A percentile compares a stretch with the other conserved stretches of the same genome.
Conservation (phyloP, 768 basidiomycete genomes). For the Podaxis mareebaensis region DNA sequence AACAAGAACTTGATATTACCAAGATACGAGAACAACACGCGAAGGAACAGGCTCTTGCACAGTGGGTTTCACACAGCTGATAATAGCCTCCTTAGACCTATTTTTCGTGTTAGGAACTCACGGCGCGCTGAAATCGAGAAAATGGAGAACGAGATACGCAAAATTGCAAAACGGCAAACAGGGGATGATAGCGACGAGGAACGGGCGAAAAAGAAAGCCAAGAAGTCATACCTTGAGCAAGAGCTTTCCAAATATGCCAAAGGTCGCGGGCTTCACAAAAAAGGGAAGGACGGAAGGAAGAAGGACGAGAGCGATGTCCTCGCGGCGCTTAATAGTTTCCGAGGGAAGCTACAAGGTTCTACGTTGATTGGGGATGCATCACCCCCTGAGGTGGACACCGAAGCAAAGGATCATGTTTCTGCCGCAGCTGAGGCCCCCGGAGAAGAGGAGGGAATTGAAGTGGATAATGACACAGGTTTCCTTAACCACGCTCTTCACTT, state of each 20-base stretch:
- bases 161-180: slow-evolving; percentile 61
- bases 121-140: slow-evolving; percentile 79
- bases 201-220: slow-evolving; percentile 51
- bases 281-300: slow-evolving; percentile 45
- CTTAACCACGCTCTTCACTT: slow-evolving; percentile 72
- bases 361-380: slow-evolving; percentile 26
- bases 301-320: slow-evolving; percentile 76
- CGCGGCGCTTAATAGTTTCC: slow-evolving; percentile 67
- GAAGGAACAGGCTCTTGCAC: slow-evolving; percentile 62
- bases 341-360: slow-evolving; percentile 62
- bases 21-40: slow-evolving; percentile 79
- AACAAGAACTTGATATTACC: slow-evolving; percentile 51
- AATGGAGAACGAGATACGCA: slow-evolving; percentile 88
- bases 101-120: slow-evolving; percentile 42
- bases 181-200: slow-evolving; percentile 68
- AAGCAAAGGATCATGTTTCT: slow-evolving; percentile 23
- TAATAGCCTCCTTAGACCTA: neutral
- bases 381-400: slow-evolving; percentile 18
- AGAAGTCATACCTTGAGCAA: slow-evolving; percentile 75
- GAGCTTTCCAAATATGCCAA: slow-evolving; percentile 83
- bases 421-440: slow-evolving; percentile 24
- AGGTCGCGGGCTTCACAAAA: slow-evolving; percentile 56
- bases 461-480: slow-evolving; percentile 78
- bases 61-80: slow-evolving; percentile 39
- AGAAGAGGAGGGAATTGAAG: slow-evolving; percentile 63